Percentiles rank a stretch among this genome's conserved stretches.
phyloP scores from a whole-genome alignment of 1,139 yeast species.

The Yamadazyma triangularis region DNA sequence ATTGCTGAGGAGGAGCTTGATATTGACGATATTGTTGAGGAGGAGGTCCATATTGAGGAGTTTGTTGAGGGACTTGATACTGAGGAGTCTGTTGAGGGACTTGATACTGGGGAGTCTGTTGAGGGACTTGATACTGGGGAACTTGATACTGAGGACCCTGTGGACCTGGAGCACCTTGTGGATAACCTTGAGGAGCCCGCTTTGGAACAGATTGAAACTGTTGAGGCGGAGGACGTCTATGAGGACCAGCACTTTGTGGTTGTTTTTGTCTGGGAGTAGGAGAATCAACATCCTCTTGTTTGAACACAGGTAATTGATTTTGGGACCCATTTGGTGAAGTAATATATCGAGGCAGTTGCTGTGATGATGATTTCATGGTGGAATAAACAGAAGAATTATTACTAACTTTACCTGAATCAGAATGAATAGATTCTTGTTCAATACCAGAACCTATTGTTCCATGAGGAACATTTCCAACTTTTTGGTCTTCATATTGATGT shows the following conservation, averaged over 20 bases:
- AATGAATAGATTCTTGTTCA: slow-evolving; percentile 22
- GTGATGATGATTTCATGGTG: background rate
- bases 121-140: too few relatives aligned
- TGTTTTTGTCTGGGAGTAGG: too few relatives aligned
- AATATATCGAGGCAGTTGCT: slow-evolving; percentile 26
- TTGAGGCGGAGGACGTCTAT: slow-evolving; percentile 4
- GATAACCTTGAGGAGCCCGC: too few relatives aligned
- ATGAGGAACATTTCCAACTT: slow-evolving; percentile 15
- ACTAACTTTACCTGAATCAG: slow-evolving; percentile 23
- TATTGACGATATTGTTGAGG: slow-evolving; percentile 9
- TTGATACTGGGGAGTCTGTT: too few relatives aligned
- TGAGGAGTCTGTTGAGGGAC: too few relatives aligned
- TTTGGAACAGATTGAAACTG: background rate
- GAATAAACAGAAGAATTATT: slow-evolving; percentile 6
- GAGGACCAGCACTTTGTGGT: too few relatives aligned
- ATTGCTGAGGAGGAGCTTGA: slow-evolving; percentile 14
- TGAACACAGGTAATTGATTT: slow-evolving; percentile 19
- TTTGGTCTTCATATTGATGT: slow-evolving; percentile 10
- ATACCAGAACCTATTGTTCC: slow-evolving; percentile 1
- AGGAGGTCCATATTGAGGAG: slow-evolving; percentile 6
- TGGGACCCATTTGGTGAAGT: slow-evolving; percentile 34
- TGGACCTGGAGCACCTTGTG: too few relatives aligned
- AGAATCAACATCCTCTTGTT: slow-evolving; percentile 9
- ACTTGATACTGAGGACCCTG: too few relatives aligned
- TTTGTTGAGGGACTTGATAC: too few relatives aligned